Conservation (phyloP, 2,329 filamentous ascomycete species). For the Fusarium algeriense region DNA sequence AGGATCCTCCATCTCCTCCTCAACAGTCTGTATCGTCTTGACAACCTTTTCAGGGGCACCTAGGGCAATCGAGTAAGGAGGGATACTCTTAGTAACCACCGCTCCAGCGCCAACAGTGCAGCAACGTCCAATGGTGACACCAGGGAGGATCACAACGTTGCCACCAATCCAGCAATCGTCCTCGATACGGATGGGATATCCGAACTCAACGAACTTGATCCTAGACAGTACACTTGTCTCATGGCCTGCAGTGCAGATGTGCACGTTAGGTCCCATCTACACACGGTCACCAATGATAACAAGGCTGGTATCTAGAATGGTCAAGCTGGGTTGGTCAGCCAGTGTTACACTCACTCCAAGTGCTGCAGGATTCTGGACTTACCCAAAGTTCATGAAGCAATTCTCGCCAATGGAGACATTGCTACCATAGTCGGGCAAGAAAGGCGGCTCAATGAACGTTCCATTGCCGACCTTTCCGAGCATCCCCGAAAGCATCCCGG, state of each 20-base stretch:
- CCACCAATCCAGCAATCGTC: constrained; percentile 69
- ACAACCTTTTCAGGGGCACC: constrained; percentile 63
- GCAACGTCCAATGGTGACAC: constrained; percentile 65
- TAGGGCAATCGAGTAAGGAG: constrained; percentile 61
- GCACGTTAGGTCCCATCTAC: constrained; percentile 78
- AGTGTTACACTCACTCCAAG: rapidly evolving
- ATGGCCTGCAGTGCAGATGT: constrained; percentile 78
- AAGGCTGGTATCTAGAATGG: constrained; percentile 79
- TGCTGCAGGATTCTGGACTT: neutral
- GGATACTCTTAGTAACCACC: constrained; percentile 63
- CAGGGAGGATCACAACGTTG: constrained; percentile 62
- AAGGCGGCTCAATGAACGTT: constrained; percentile 70
- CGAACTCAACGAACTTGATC: constrained; percentile 62
- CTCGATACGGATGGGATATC: constrained; percentile 60
- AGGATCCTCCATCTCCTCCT: constrained; percentile 46
- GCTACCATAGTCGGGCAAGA: constrained; percentile 74
- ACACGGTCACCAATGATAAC: constrained; percentile 78
- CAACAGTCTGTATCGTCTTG: constrained; percentile 58
- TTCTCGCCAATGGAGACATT: constrained; percentile 71
- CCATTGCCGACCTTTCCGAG: constrained; percentile 50
- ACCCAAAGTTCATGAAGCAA: constrained; percentile 71
- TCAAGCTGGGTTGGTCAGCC: constrained; percentile 54
- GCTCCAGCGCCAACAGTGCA: constrained; percentile 64
- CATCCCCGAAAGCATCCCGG: constrained; percentile 29
- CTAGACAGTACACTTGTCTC: constrained; percentile 70